Conservation (phyloP, 805 yeast genomes). For the Starmerella kuoi region DNA sequence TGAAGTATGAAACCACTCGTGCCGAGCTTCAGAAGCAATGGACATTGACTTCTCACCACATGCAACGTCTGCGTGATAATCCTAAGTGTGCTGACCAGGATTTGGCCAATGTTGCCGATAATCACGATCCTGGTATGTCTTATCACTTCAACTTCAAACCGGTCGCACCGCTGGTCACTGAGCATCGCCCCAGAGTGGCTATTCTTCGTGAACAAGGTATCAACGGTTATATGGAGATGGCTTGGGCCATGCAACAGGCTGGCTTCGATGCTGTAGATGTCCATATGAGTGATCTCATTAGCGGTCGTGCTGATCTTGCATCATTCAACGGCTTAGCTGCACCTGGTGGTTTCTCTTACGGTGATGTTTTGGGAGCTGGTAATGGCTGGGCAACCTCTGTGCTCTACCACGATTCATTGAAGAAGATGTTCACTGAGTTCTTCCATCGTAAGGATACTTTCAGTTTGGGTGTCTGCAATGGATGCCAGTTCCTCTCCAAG, state of each 20-base stretch:
- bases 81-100: conserved; percentile 86
- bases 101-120: conserved; percentile 58
- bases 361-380: conserved; percentile 98
- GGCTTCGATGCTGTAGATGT: conserved; percentile 92
- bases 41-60: conserved; percentile 77
- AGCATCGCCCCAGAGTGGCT: conserved; percentile 66
- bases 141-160: conserved; percentile 67
- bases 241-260: conserved; percentile 88
- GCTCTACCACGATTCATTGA: conserved; percentile 63
- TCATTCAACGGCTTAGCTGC: conserved; percentile 91
- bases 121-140: conserved; percentile 78
- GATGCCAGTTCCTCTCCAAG: conserved; percentile 90
- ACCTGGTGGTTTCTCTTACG: conserved; percentile 97
- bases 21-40: conserved; percentile 67
- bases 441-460: conserved; percentile 87
- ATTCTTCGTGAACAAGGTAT: conserved; percentile 97
- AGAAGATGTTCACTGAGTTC: conserved; percentile 63
- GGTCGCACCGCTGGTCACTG: conserved; percentile 25
- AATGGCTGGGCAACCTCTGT: conserved; percentile 99
- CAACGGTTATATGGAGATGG: conserved; percentile 97
- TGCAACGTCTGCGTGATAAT: conserved; percentile 88
- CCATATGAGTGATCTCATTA: conserved; percentile 85
- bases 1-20: conserved; percentile 41
- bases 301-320: conserved; percentile 51
- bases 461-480: conserved; percentile 97